Base-by-base conservation (phyloP, 495 filamentous ascomycete genomes). In the Hypoxylon lienhwacheense region DNA sequence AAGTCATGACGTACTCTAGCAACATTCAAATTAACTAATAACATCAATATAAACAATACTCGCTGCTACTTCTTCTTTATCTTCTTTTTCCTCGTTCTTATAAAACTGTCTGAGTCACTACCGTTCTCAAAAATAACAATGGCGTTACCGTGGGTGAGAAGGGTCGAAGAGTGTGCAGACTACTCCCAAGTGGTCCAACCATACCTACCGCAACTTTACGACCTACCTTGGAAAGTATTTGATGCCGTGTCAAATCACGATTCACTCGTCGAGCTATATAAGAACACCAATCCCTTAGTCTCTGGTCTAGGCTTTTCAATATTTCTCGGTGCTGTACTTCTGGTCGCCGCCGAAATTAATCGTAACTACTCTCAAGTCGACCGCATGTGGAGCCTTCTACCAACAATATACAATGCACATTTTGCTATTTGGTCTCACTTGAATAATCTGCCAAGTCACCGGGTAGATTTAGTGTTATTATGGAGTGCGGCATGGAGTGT, bases 281-380 rank as follows among this genome's bases (percentile, higher is more conserved):
- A 90, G 22, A 78, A 81, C 21, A 97, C 91, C 22, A 99, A 99
- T 67, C 95, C 95, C 1, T 65, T 96, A 20, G 77, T 96, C 7
- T 82, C 81, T 2, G 90, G 86, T 14, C 75, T 93, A 55, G 85
- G 83, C 1, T 76, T 95, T 54, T 82, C 87, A 2, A 63, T 92
- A 11, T 72, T 83, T 24, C 61, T 92, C 7, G 83, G 85, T 17
- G 79, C 77, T 1, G 48, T 91, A 4, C 86, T 92, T 53, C 75
- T 96, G 20, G 51, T 92, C 21, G 71, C 79, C 2, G 84, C 88
- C 20, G 93, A 97, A 69, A 70, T 91, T 70, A 97, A 89, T 69
- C 80, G 81, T 41, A 97, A 99, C 72, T 96, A 89, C 70, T 95
- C 89, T 5, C 92, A 97, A 69, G 85, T 99, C 7, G 95, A 99